Percentiles rank a stretch among this genome's conserved stretches.
phyloP scores from a whole-genome alignment of 768 basidiomycete species.

The Panaeolus cyanescens region DNA sequence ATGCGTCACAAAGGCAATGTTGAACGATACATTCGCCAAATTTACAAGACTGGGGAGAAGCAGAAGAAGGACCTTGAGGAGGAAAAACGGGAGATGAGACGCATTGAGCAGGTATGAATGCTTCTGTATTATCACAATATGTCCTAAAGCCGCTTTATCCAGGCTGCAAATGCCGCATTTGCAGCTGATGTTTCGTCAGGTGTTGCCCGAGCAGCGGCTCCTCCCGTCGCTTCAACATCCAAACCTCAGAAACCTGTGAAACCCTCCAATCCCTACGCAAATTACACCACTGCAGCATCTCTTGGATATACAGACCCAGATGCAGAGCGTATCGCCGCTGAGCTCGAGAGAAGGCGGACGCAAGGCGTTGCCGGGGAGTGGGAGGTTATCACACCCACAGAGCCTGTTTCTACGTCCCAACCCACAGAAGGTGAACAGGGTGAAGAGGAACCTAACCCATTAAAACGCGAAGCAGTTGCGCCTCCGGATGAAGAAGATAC shows the following conservation, averaged over 20 bases:
- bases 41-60: slow-evolving; percentile 93
- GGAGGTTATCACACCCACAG: slow-evolving; percentile 55
- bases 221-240: slow-evolving; percentile 35
- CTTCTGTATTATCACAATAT: neutral
- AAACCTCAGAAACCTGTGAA: slow-evolving; percentile 46
- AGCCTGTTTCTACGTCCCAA: slow-evolving; percentile 14
- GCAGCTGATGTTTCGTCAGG: slow-evolving; percentile 78
- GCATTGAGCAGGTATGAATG: slow-evolving; percentile 73
- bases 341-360: slow-evolving; percentile 56
- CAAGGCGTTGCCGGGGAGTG: slow-evolving; percentile 81
- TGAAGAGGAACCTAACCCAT: slow-evolving; percentile 19
- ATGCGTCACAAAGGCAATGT: slow-evolving; percentile 92
- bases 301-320: slow-evolving; percentile 83
- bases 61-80: slow-evolving; percentile 83
- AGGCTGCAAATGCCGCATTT: slow-evolving; percentile 83
- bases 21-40: slow-evolving; percentile 86
- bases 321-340: slow-evolving; percentile 61
- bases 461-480: slow-evolving; percentile 42
- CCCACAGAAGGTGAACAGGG: slow-evolving; percentile 9
- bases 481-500: slow-evolving; percentile 50
- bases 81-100: slow-evolving; percentile 83
- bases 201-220: slow-evolving; percentile 41
- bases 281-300: slow-evolving; percentile 87
- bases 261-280: slow-evolving; percentile 67
- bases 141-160: slow-evolving; percentile 8